Evolutionary conservation across 345 rosid genomes (phyloP), one percentile per base, ranked within the genome.

Genomic region (Citrus maxima): DNA sequence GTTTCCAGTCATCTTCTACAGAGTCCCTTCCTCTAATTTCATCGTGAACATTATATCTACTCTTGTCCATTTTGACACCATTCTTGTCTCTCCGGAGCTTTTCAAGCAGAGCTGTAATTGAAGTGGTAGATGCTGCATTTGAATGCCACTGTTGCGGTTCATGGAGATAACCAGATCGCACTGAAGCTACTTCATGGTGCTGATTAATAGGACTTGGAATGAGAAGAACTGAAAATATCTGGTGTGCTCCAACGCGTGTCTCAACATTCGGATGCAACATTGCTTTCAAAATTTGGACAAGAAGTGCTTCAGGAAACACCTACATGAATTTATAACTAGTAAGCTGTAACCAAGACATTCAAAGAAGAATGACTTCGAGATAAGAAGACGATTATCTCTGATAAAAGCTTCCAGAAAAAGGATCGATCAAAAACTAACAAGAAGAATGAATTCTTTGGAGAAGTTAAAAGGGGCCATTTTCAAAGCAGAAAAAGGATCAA

Each of bases 171-270:
- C 85, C 89, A 72, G 90, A 84, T 79, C 87, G 88, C 82, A 88
- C 80, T 65, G 92, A 87, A 63, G 90, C 88, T 81, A 85, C 85
- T 85, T 86, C 95, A 70, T 81, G 79, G 56, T 75, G 87, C 65
- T 87, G 85, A 63, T 82, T 83, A 75, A 64, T 82, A 73, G 90
- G 88, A 84, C 86, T 88, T 49, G 97, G 92, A 84, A 87, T 81
- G 49, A 96, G 93, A 86, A 96, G 91, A 82, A 86, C 84, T 1
- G 98, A 93, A 86, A 94, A 91, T 83, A 94, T 88, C 74, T 88
- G 94, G 83, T 93, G 99, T 2, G 90, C 98, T 78, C 93, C 95
- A 51, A 92, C 93, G 40, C 98, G 98, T 38, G 89, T 95, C 84
- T 89, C 94, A 63, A 90, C 81, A 79, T 91, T 91, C 66, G 98